Conservation (phyloP, 768 basidiomycete genomes). For the Mycena indigotica region DNA sequence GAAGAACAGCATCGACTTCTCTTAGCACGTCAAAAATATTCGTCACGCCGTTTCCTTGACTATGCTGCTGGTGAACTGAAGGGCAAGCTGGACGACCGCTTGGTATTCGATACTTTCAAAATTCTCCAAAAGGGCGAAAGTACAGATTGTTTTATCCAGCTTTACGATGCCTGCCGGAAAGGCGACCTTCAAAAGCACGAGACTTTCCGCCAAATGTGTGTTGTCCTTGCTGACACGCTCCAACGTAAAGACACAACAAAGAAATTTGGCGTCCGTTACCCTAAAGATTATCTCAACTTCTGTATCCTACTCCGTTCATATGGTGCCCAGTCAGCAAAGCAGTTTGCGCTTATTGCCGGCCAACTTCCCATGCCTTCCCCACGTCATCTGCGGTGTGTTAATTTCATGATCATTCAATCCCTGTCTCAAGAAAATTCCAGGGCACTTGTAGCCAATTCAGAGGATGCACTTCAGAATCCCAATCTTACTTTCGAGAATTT, state of each 20-base stretch:
- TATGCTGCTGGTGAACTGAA: slow-evolving; percentile 16
- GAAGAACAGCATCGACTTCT: slow-evolving; percentile 3
- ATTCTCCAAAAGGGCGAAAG: slow-evolving; percentile 8
- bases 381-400: not conserved
- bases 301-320: slow-evolving; percentile 22
- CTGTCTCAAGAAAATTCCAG: not conserved
- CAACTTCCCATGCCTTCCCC: not conserved
- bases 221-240: slow-evolving; percentile 15
- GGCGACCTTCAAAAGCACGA: slow-evolving; percentile 19
- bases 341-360: slow-evolving; percentile 17
- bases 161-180: slow-evolving; percentile 13
- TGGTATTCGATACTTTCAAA: slow-evolving; percentile 16
- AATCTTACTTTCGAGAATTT: slow-evolving; percentile 30
- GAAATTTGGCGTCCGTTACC: slow-evolving; percentile 23
- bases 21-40: slow-evolving; percentile 6
- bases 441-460: slow-evolving; percentile 25
- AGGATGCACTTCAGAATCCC: slow-evolving; percentile 28
- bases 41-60: not conserved
- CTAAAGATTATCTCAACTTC: slow-evolving; percentile 21
- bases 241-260: not conserved
- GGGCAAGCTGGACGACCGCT: slow-evolving; percentile 14
- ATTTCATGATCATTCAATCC: not conserved
- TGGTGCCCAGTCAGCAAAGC: slow-evolving; percentile 18
- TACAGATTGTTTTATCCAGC: slow-evolving; percentile 19
- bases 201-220: slow-evolving; percentile 19